Percentiles rank a stretch among this genome's conserved stretches.
Conservation (phyloP, 345 rosid species). For the Eucalyptus dawsonii region DNA sequence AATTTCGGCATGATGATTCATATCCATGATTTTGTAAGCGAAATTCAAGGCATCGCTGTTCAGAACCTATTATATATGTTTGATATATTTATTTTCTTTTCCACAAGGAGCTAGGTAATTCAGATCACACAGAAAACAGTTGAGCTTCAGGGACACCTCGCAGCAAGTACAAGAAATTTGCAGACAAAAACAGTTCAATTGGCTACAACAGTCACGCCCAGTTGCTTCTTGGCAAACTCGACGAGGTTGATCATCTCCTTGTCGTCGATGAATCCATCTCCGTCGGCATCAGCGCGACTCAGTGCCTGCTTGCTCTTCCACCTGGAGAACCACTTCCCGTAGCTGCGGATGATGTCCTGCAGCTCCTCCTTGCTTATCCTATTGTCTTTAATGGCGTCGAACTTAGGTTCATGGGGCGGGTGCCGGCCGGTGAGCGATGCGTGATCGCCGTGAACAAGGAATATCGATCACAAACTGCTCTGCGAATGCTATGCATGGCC, state of each 20-base stretch:
- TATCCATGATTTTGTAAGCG: background rate
- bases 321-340: background rate
- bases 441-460: background rate
- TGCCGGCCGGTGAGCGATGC: background rate
- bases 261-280: conserved; percentile 4
- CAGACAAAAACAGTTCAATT: background rate
- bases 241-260: background rate
- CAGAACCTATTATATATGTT: background rate
- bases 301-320: background rate
- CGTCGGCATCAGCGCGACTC: background rate
- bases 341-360: background rate
- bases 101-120: background rate
- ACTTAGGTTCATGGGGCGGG: background rate
- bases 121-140: background rate
- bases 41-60: background rate
- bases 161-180: background rate
- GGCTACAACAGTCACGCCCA: background rate
- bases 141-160: background rate
- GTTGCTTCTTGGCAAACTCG: conserved; percentile 3
- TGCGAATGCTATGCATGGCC: background rate
- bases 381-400: conserved; percentile 4
- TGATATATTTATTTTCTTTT: background rate
- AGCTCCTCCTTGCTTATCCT: conserved; percentile 15
- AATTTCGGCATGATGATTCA: background rate
- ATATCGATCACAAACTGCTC: background rate